Base-by-base conservation (phyloP, 148 eudicot genomes). In the Vaccinium vitisidaea region DNA sequence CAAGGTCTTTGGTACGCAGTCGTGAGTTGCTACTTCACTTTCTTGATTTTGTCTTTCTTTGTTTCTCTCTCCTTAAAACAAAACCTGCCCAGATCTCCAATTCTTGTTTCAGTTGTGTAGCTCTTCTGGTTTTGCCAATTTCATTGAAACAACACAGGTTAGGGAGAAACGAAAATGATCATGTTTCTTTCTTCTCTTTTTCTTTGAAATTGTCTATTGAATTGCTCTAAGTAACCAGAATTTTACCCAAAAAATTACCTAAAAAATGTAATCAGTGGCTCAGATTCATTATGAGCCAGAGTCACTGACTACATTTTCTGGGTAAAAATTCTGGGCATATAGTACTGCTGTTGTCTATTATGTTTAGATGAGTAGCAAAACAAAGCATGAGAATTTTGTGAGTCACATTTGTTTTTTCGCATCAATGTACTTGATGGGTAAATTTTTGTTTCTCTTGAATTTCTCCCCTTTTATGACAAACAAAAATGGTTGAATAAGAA, bases 21-120 rank as follows among this genome's bases (percentile, higher is more conserved):
- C 55, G 55, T 15, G 19, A 16, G 77, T 73, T 73, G 49, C 77
- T 27, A 49, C 77, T 73, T 73, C 77, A 73, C 77, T 73, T 73
- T 73, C 77, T 36, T 18, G 4, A 32, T 27, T 2, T 52, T 32
- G 0, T 39, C 49, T 39, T 55, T 36, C 70, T 13, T 1, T 49
- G 23, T 7, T 14, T 27, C 36, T 74, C n/a, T 55, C n/a, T 83
- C 84, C 46, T 4, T 83, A 53, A 50, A 30, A 43, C 46, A 82
- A 70, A 30, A 70, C 9, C 11, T 1, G 36, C 82, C 49, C 61
- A 69, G 65, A 49, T 73, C 52, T 21, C 32, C 25, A 71, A 30
- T 73, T 4, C 77, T 39, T n/a, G 3, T 82, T 82, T 21, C 32
- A 30, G 19, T 18, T 73, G 6, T 11, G 5, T 43, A 82, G 48